phyloP scores from a whole-genome alignment of 768 basidiomycete species.

The Auriscalpium vulgare region DNA sequence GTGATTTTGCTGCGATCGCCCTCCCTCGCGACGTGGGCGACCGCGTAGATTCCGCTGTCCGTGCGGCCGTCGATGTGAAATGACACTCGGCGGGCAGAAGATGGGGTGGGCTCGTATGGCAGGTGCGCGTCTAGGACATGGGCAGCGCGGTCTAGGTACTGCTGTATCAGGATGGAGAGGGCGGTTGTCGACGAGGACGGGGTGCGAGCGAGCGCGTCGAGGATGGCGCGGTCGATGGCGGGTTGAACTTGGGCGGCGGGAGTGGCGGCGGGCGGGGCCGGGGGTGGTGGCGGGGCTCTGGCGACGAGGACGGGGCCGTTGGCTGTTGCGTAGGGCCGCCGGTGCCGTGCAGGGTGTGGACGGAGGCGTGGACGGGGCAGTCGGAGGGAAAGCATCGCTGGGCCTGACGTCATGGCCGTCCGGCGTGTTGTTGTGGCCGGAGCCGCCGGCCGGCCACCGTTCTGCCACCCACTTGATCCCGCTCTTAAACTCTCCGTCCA shows the following conservation, averaged over 20 bases:
- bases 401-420: not conserved
- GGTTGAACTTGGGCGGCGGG: not conserved
- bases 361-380: not conserved
- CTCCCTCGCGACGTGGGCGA: constrained; percentile 43
- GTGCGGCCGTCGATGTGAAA: constrained; percentile 2
- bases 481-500: not conserved
- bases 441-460: not conserved
- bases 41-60: constrained; percentile 30
- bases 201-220: constrained; percentile 2
- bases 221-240: constrained; percentile 5
- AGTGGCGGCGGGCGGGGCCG: not conserved
- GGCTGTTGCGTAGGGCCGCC: not conserved
- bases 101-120: constrained; percentile 45
- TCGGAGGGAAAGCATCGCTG: not conserved
- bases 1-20: constrained; percentile 36
- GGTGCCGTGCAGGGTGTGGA: not conserved
- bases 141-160: constrained; percentile 36
- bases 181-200: constrained; percentile 1
- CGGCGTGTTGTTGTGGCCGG: not conserved
- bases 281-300: not conserved
- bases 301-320: not conserved
- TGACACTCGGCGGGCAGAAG: constrained; percentile 21
- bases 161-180: constrained; percentile 29
- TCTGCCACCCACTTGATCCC: not conserved
- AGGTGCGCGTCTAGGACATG: constrained; percentile 34